Conservation (phyloP, 139 green algal genomes). For the Zygnema cylindricum region DNA sequence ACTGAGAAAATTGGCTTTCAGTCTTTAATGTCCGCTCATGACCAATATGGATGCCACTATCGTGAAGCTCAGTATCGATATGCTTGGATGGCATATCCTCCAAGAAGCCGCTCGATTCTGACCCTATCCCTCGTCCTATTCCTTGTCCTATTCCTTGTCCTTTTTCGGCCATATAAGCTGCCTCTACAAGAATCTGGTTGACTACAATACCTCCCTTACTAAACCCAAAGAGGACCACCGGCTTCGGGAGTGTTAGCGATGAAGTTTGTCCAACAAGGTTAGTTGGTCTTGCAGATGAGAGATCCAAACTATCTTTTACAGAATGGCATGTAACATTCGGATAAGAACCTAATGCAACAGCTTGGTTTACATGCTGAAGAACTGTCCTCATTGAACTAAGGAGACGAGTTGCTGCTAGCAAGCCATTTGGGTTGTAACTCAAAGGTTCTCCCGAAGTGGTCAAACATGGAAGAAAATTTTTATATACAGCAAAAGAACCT, state of each 20-base stretch:
- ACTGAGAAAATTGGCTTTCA: not conserved
- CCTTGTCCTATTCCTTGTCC: not conserved
- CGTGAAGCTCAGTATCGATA: not conserved
- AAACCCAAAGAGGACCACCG: conserved; percentile 65
- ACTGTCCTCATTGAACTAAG: conserved; percentile 25
- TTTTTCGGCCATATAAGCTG: conserved; percentile 20
- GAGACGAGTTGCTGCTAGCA: conserved; percentile 11
- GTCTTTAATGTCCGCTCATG: not conserved
- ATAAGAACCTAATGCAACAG: too few relatives aligned
- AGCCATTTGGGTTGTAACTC: conserved; percentile 14
- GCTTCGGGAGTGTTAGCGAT: too few relatives aligned
- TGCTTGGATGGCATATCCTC: not conserved
- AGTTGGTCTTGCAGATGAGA: not conserved
- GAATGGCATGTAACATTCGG: too few relatives aligned
- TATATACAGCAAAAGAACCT: conserved; percentile 40
- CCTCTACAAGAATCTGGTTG: conserved; percentile 73
- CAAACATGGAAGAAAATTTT: conserved; percentile 16
- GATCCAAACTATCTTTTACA: not conserved
- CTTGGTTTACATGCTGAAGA: conserved; percentile 11
- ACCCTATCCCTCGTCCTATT: not conserved
- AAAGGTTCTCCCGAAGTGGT: conserved; percentile 33
- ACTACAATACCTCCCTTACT: conserved; percentile 72
- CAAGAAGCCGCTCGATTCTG: not conserved
- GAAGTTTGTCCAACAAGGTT: not conserved
- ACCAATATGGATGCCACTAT: conserved; percentile 31